Evolutionary conservation across 2,329 filamentous ascomycete genomes (phyloP).

Genomic region (Onygena corvina): DNA sequence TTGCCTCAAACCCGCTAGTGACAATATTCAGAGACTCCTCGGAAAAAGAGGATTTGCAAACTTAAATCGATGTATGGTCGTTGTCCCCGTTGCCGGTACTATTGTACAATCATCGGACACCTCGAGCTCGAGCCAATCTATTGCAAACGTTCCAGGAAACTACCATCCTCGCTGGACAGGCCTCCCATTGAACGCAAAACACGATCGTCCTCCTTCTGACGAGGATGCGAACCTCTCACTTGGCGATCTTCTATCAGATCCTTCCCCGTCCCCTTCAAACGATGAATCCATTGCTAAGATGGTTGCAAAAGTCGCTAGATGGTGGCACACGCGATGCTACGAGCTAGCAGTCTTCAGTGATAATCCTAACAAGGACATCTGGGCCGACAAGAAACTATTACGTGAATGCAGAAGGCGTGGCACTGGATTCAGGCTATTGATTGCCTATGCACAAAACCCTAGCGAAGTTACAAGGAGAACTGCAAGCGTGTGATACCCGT

Average conservation of each 20-base stretch:
- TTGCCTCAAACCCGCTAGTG: conserved; percentile 37
- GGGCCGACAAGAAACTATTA: conserved; percentile 62
- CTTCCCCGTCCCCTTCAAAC: conserved; percentile 54
- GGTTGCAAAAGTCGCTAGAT: conserved; percentile 79
- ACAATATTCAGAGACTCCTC: conserved; percentile 37
- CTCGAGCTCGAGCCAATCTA: conserved; percentile 29
- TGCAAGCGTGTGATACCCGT: conserved; percentile 29
- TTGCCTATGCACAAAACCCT: conserved; percentile 81
- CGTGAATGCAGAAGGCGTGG: conserved; percentile 75
- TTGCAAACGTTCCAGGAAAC: conserved; percentile 17
- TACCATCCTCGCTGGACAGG: conserved; percentile 11
- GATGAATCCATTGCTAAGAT: conserved; percentile 85
- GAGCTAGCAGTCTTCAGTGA: conserved; percentile 51
- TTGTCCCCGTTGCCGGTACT: conserved; percentile 38
- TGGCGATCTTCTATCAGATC: conserved; percentile 61
- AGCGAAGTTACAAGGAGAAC: conserved; percentile 34
- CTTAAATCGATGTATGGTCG: conserved; percentile 39
- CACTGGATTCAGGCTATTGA: conserved; percentile 79
- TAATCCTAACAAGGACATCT: conserved; percentile 50
- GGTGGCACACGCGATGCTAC: conserved; percentile 95
- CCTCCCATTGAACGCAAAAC: not conserved
- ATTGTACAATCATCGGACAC: conserved; percentile 33
- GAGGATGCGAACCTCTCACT: conserved; percentile 38
- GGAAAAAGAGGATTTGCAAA: conserved; percentile 38
- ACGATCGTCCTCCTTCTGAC: conserved; percentile 26